phyloP scores from a whole-genome alignment of 345 rosid species.

The Fremontodendron californicum region DNA sequence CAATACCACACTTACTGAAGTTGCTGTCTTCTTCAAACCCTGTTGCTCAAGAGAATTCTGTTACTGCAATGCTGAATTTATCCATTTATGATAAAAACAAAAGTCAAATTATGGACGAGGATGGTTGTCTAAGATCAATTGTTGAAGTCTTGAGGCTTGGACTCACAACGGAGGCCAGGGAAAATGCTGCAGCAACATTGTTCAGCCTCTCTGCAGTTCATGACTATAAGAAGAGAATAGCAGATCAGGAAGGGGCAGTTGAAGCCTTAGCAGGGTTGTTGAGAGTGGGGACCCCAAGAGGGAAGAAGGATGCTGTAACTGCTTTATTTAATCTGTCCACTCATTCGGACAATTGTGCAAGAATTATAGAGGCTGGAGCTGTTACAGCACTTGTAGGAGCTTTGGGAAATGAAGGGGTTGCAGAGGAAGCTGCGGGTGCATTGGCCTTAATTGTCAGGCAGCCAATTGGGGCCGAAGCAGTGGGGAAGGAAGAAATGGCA shows the following conservation, averaged over 20 bases:
- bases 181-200: conserved; percentile 93
- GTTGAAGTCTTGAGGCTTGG: conserved; percentile 70
- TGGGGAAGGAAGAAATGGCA: conserved; percentile 74
- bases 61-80: conserved; percentile 87
- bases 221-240: conserved; percentile 87
- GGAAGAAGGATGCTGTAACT: conserved; percentile 94
- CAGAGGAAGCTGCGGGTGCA: conserved; percentile 92
- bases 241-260: conserved; percentile 57
- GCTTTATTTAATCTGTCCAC: conserved; percentile 87
- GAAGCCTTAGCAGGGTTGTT: conserved; percentile 72
- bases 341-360: conserved; percentile 67
- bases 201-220: conserved; percentile 92
- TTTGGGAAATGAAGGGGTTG: conserved; percentile 67
- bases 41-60: conserved; percentile 82
- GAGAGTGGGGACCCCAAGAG: conserved; percentile 70
- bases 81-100: conserved; percentile 90
- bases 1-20: conserved; percentile 66
- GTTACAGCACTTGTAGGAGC: conserved; percentile 74
- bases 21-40: conserved; percentile 57
- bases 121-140: conserved; percentile 63
- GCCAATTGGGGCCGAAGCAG: conserved; percentile 68
- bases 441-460: conserved; percentile 83
- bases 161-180: conserved; percentile 76
- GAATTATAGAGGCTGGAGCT: conserved; percentile 83
- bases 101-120: conserved; percentile 77